Evolutionary conservation across 2,329 filamentous ascomycete genomes (phyloP).

Genomic region (Aaosphaeria pasadenensis): DNA sequence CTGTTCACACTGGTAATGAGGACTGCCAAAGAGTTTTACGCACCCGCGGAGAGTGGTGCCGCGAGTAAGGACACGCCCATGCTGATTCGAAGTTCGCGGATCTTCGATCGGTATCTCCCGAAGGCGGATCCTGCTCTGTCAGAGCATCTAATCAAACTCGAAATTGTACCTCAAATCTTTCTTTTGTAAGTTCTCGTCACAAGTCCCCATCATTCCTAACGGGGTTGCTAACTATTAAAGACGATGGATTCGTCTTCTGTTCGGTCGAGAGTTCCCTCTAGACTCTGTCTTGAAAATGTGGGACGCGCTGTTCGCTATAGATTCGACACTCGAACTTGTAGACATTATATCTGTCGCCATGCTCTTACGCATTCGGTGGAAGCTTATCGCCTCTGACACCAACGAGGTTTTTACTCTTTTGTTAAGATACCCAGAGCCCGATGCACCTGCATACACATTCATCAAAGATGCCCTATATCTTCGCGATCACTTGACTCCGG

Average conservation of each 20-base stretch:
- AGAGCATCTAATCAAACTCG: constrained; percentile 74
- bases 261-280: constrained; percentile 90
- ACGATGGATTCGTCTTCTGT: constrained; percentile 90
- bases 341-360: constrained; percentile 93
- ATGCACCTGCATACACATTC: constrained; percentile 71
- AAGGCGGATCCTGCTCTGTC: constrained; percentile 82
- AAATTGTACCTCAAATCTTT: constrained; percentile 95
- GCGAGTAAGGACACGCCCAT: constrained; percentile 61
- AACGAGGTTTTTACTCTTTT: constrained; percentile 78
- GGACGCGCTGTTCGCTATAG: constrained; percentile 88
- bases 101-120: constrained; percentile 78
- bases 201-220: constrained; percentile 13
- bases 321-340: constrained; percentile 74
- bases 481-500: constrained; percentile 59
- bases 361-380: constrained; percentile 88
- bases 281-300: constrained; percentile 80
- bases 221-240: constrained; percentile 40
- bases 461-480: constrained; percentile 82
- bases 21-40: constrained; percentile 80
- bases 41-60: constrained; percentile 51
- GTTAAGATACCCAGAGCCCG: constrained; percentile 72
- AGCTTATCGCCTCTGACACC: constrained; percentile 82
- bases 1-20: constrained; percentile 88
- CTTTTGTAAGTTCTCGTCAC: constrained; percentile 64
- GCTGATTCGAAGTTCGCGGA: constrained; percentile 78